Base-by-base conservation (phyloP, 208 protist species). In the Borovskyia barvae region DNA sequence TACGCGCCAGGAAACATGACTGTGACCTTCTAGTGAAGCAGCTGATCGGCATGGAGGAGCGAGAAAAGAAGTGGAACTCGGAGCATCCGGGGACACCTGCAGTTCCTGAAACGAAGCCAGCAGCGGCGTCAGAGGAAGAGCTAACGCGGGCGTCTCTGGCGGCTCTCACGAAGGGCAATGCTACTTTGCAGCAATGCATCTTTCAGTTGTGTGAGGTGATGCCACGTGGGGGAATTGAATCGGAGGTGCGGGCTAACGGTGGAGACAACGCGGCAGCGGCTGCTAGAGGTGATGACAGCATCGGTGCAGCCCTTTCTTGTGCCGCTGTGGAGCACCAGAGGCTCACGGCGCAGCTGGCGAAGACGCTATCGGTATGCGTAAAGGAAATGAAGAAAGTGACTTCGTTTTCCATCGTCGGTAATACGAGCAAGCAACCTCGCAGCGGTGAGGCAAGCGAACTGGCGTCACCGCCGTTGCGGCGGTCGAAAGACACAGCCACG, bases 1-100 rank as follows among this genome's bases (percentile, higher is more conserved):
- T 89, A 45, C 82, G 78, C 8, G 77, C 75, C 2, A 81, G 77
- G 52, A 70, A 72, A 60, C 67, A 85, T 32, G 82, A 89, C 60
- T 72, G 75, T 14, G 76, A 83, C 41, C 50, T 73, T 6, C 63
- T 83, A 4, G 63, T 73, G 39, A 78, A 79, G 59, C 76, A 79
- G 49, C 37, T 83, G 14, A 59, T 75, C 14, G 66, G 72, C 15
- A 68, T 83, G 64, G 76, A 83, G 50, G 70, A 81, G 51, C 56
- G 19, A 15, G 68, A 86, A 57, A 71, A 63, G 32, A 55, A 58
- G 48, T 64, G 68, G 55, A 30, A 56, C 9, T 3, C 33, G 2
- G 49, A 66, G 4, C 29, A 49, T 5, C 54, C 24, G 8, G 0
- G 20, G n/a, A 17, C 42, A 33, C 36, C 25, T 1, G 48, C 35